These are phyloP conservation scores for Nicotiana knightiana DNA, from an alignment of 257 asterid species.

Conservation along the genomic window DNA sequence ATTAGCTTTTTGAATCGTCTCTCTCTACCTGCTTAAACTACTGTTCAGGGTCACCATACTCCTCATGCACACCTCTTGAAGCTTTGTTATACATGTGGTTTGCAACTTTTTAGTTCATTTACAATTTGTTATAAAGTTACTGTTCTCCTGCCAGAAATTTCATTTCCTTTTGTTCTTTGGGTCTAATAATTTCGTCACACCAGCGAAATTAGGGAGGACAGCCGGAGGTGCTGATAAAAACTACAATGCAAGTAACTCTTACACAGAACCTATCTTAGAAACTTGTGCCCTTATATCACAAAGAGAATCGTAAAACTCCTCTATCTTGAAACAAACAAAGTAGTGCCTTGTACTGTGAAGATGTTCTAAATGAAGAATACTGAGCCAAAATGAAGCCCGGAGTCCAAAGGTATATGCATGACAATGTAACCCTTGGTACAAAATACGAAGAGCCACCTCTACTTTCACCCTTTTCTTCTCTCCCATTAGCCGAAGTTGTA, in stretches of 20 bases:
- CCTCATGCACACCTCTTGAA: background rate
- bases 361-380: background rate
- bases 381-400: background rate
- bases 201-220: background rate
- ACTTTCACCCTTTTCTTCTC: background rate
- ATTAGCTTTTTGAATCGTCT: background rate
- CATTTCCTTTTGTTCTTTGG: background rate
- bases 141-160: background rate
- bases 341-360: background rate
- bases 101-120: background rate
- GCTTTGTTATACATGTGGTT: background rate
- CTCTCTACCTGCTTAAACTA: background rate
- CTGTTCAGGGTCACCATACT: background rate
- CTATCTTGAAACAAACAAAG: background rate
- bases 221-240: background rate
- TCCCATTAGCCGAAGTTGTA: background rate
- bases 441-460: background rate
- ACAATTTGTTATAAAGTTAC: background rate
- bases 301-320: background rate
- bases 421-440: background rate
- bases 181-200: background rate
- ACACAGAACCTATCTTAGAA: background rate
- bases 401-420: slow-evolving; percentile 2
- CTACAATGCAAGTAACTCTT: background rate
- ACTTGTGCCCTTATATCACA: background rate